A percentile compares a stretch with the other conserved stretches of the same genome.
phyloP scores from a whole-genome alignment of 306 rosid species.

The Cicer yamashitae region DNA sequence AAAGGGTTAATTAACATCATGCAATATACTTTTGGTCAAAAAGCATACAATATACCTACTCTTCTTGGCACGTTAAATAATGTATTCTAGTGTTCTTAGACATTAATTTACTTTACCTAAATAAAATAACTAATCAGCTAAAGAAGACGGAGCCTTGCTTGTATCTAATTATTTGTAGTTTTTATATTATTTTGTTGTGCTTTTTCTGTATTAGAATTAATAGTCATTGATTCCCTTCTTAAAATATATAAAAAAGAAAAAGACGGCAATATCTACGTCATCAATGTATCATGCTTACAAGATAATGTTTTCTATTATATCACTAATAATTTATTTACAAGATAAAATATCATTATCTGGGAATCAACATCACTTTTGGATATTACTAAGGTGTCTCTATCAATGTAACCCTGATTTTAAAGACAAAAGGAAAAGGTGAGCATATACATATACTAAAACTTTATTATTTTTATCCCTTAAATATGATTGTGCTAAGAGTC shows the following conservation, averaged over 20 bases:
- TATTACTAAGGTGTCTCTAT: conserved; percentile 52
- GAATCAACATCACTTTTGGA: conserved; percentile 55
- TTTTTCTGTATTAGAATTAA: too few relatives aligned
- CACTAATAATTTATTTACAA: conserved; percentile 12
- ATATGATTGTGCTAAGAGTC: conserved; percentile 41
- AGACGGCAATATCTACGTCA: conserved; percentile 47
- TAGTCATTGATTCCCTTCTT: too few relatives aligned
- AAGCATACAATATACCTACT: too few relatives aligned
- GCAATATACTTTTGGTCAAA: background rate
- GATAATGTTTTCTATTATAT: conserved; percentile 8
- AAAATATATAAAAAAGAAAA: background rate
- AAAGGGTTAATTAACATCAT: background rate
- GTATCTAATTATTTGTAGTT: background rate
- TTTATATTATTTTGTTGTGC: background rate
- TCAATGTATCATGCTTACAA: conserved; percentile 54
- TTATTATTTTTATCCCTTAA: conserved; percentile 28
- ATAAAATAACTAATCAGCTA: too few relatives aligned
- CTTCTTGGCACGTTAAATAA: background rate
- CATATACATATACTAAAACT: conserved; percentile 26
- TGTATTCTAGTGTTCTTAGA: background rate
- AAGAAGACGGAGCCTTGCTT: background rate
- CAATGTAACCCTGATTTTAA: conserved; percentile 62
- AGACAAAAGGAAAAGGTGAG: conserved; percentile 54
- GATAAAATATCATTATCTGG: conserved; percentile 47
- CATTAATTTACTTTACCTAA: too few relatives aligned